Evolutionary conservation across 257 asterid species (phyloP), one percentile per base, ranked within the genome.

Genomic region (Handroanthus guayacan): DNA sequence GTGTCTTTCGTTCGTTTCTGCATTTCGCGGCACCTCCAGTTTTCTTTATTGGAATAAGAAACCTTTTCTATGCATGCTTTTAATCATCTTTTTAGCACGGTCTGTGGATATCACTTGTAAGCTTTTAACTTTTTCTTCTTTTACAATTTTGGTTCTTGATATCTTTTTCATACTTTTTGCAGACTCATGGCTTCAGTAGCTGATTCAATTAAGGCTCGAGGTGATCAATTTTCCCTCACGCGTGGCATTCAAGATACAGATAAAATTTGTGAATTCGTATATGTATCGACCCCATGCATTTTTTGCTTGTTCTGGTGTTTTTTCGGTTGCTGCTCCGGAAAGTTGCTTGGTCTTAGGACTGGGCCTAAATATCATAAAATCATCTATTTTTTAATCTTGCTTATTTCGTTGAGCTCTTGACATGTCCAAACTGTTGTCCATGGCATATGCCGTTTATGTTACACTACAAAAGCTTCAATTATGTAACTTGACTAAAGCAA

Each of bases 171-270:
- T 75, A 70, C 45, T 75, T 64, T 54, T 79, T 68, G 83, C 78
- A 81, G 86, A 62, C 68, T 55, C 31, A 92, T 86, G 96, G 87
- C 88, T 83, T 82, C 84, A 50, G 67, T 71, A 62, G 72, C 79
- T 81, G 80, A 81, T 80, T 83, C 87, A 56, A 81, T 88, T 56
- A 82, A 87, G 74, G 85, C 93, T 62, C 84, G 86, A 82, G 98
- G 97, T 91, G 74, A 78, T 72, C 41, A 44, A 0, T 62, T 11
- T 17, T 67, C 39, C 20, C 31, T n/a, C 50, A 41, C 6, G n/a
- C 61, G 1, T 56, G 36, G 20, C 16, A 14, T 60, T n/a, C 44
- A 31, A 39, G 52, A 16, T 13, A 18, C 6, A 44, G 41, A 50
- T 25, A 7, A 60, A 41, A 7, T 54, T 41, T 9, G 31, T n/a